Conservation (phyloP, 1,139 yeast genomes). For the Suhomyces bribrorum region DNA sequence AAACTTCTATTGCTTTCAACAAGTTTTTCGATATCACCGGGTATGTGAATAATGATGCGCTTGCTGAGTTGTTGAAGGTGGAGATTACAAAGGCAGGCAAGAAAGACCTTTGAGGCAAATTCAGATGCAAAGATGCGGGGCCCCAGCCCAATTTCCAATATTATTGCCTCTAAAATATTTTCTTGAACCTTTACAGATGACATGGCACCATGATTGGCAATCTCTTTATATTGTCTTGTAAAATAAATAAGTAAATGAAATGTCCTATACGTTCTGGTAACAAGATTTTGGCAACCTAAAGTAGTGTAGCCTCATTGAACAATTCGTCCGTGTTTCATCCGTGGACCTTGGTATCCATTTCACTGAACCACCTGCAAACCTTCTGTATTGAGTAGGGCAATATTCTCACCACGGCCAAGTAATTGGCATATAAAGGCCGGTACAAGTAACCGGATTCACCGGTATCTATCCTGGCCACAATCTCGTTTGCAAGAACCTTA, state of each 20-base stretch:
- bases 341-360: constrained; percentile 48
- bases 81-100: constrained; percentile 24
- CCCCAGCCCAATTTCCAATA: not conserved
- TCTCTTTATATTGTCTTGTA: no score
- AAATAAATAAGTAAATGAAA: no score
- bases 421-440: constrained; percentile 61
- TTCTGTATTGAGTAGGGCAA: constrained; percentile 54
- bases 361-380: constrained; percentile 50
- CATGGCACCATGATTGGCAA: not conserved
- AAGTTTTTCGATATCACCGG: constrained; percentile 52
- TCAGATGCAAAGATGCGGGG: not conserved
- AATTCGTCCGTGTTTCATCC: not conserved
- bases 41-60: constrained; percentile 42
- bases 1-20: constrained; percentile 36
- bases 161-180: not conserved
- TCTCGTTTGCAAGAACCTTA: constrained; percentile 40
- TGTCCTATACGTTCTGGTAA: no score
- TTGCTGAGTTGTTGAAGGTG: constrained; percentile 30
- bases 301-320: no score
- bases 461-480: constrained; percentile 38
- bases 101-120: constrained; percentile 8
- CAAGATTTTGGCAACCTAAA: no score
- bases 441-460: constrained; percentile 58
- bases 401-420: constrained; percentile 53
- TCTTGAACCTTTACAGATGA: not conserved